Conservation (phyloP, 2,329 filamentous ascomycete genomes). For the Talaromyces atroroseus region DNA sequence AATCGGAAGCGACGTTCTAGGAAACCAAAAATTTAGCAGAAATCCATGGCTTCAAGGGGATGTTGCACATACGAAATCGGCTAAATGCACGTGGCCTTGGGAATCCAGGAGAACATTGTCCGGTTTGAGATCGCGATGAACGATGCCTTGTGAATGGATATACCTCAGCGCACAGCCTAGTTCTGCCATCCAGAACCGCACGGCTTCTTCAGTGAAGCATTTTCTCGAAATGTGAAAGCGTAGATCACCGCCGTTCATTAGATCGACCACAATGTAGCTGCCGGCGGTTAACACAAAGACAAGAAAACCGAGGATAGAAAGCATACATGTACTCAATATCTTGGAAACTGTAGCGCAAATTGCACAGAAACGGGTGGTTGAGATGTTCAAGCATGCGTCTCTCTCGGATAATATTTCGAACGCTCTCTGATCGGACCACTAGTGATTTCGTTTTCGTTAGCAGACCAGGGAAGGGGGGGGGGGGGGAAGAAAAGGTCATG, state of each 20-base stretch:
- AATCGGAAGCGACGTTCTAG: constrained; percentile 94
- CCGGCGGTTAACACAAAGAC: constrained; percentile 20
- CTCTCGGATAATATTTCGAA: constrained; percentile 96
- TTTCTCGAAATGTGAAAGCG: constrained; percentile 97
- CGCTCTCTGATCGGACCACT: constrained; percentile 97
- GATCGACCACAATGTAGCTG: constrained; percentile 86
- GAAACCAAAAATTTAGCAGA: background rate
- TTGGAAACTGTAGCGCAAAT: constrained; percentile 97
- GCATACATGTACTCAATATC: constrained; percentile 96
- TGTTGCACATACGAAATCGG: constrained; percentile 75
- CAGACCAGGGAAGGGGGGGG: constrained; percentile 3
- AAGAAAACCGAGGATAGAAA: background rate
- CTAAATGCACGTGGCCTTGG: constrained; percentile 91
- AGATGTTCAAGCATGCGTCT: constrained; percentile 96
- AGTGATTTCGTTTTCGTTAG: constrained; percentile 21
- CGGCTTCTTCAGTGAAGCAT: constrained; percentile 94
- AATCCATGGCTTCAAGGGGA: background rate
- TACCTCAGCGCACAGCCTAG: constrained; percentile 86
- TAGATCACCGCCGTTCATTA: constrained; percentile 96
- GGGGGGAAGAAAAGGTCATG: no score
- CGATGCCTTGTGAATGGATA: constrained; percentile 78
- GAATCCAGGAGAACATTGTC: constrained; percentile 85
- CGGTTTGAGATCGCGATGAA: constrained; percentile 86
- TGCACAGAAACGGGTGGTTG: constrained; percentile 97
- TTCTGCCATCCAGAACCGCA: constrained; percentile 95